Base-by-base conservation (phyloP, 495 filamentous ascomycete genomes). In the Tuber umbilicatum region DNA sequence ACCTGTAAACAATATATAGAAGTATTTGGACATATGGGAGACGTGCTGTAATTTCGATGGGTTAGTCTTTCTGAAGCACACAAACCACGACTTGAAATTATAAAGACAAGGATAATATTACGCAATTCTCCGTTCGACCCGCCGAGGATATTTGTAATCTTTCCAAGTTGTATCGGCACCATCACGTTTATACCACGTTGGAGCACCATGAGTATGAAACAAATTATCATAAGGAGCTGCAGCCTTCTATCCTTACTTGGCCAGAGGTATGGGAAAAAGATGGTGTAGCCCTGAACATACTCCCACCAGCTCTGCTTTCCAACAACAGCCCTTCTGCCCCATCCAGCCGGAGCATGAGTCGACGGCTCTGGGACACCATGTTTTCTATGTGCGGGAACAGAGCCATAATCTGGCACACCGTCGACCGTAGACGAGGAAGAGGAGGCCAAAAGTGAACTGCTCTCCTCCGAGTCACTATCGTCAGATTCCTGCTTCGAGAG, bases 201-300 rank as follows among this genome's bases (percentile, higher is more conserved):
- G 21, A 91, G 76, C 60, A 94, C 82, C 31, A 96, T 87, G 60
- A 98, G 86, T 37, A 88, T 42, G 78, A 97, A 91, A 84, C 94
- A 97, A 50, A 92, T 74, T 5, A 96, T 75, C n/a, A 95, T 91
- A 60, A 92, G 85, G 38, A 91, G 70, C 84, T 97, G 91, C 37
- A 97, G 86, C 77, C 85, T 85, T 45, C 85, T 83, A 39, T 92
- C 89, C 79, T 93, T 93, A 74, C 88, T 90, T 23, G 93, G 94
- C 94, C 94, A 98, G 64, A 97, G 89, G 81, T 97, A 98, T 0
- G 93, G 94, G 83, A 97, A 94, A 84, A 98, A 96, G 37, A 97
- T 85, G 27, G 89, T 90, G 83, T 97, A 98, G 31, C 92, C 91
- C 74, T 90, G 89, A 70, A 94, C 84, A 81, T 99, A 99, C 82